These are phyloP conservation scores for Cyclocybe cylindracea DNA, from an alignment of 768 basidiomycete genomes.

Conservation along the genomic window DNA sequence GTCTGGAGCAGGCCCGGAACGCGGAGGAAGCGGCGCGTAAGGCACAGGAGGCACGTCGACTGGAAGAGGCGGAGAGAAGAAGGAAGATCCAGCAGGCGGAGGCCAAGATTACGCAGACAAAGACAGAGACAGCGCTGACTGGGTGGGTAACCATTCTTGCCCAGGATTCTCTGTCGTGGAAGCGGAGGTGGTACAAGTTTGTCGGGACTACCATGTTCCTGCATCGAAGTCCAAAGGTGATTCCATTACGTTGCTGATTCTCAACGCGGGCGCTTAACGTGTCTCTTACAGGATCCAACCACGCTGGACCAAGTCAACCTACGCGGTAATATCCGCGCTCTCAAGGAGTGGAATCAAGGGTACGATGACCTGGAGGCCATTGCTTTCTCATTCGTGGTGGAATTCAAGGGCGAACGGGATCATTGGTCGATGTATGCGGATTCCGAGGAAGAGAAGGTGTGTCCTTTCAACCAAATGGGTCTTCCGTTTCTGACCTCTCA, in stretches of 20 bases:
- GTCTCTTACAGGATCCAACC: slow-evolving; percentile 35
- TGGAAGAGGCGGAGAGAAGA: slow-evolving; percentile 43
- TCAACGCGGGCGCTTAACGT: slow-evolving; percentile 1
- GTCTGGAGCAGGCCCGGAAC: slow-evolving; percentile 45
- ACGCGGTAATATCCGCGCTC: slow-evolving; percentile 41
- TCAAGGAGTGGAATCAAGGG: slow-evolving; percentile 68
- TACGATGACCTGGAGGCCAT: slow-evolving; percentile 69
- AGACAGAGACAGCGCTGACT: slow-evolving; percentile 35
- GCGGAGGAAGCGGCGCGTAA: slow-evolving; percentile 46
- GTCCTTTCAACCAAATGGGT: slow-evolving; percentile 7
- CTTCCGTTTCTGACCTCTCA: background rate
- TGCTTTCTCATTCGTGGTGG: slow-evolving; percentile 65
- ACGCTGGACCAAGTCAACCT: slow-evolving; percentile 47
- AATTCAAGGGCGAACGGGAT: slow-evolving; percentile 49
- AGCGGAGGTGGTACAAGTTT: slow-evolving; percentile 64
- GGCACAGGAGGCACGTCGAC: slow-evolving; percentile 41
- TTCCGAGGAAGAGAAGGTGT: slow-evolving; percentile 63
- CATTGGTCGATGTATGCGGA: slow-evolving; percentile 64
- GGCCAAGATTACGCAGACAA: slow-evolving; percentile 38
- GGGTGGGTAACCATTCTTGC: slow-evolving; percentile 69
- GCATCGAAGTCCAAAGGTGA: slow-evolving; percentile 53
- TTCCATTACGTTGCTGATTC: slow-evolving; percentile 5
- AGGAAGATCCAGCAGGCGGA: slow-evolving; percentile 48
- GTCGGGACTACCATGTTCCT: slow-evolving; percentile 46
- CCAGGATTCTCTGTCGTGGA: slow-evolving; percentile 56